Percentiles rank a stretch among this genome's conserved stretches.
Conservation (phyloP, 2,329 filamentous ascomycete species). For the Colletotrichum acutatum region DNA sequence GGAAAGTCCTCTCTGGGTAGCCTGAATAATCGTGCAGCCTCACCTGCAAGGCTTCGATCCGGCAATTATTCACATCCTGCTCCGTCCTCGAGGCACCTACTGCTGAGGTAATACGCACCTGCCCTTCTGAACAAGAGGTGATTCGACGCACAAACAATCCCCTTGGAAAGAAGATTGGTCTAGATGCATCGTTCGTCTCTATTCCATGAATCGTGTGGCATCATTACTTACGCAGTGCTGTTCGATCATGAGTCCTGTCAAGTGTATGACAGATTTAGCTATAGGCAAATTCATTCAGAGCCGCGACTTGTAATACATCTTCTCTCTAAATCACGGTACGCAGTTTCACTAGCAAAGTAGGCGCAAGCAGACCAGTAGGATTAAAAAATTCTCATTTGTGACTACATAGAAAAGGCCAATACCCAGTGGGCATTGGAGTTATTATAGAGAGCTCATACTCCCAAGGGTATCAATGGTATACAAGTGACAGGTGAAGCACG, state of each 20-base stretch:
- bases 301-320: too few species aligned
- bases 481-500: neutral
- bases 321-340: too few species aligned
- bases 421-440: neutral
- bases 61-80: neutral
- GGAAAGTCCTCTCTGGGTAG: neutral
- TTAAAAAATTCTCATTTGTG: constrained; percentile 4
- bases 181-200: too few species aligned
- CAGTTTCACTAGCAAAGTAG: neutral
- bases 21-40: neutral
- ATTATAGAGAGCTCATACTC: constrained; percentile 31
- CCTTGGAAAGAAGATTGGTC: neutral
- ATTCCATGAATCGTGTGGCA: neutral
- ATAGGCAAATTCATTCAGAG: too few species aligned
- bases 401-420: constrained; percentile 11
- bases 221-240: neutral
- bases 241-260: too few species aligned
- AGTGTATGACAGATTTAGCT: too few species aligned
- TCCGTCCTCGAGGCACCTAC: neutral
- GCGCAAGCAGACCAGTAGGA: neutral
- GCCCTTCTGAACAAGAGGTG: neutral
- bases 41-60: neutral
- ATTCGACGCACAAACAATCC: neutral
- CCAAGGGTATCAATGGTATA: constrained; percentile 33
- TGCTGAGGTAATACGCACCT: neutral